Base-by-base conservation (phyloP, 2,329 filamentous ascomycete species). In the Xylogone sp. region DNA sequence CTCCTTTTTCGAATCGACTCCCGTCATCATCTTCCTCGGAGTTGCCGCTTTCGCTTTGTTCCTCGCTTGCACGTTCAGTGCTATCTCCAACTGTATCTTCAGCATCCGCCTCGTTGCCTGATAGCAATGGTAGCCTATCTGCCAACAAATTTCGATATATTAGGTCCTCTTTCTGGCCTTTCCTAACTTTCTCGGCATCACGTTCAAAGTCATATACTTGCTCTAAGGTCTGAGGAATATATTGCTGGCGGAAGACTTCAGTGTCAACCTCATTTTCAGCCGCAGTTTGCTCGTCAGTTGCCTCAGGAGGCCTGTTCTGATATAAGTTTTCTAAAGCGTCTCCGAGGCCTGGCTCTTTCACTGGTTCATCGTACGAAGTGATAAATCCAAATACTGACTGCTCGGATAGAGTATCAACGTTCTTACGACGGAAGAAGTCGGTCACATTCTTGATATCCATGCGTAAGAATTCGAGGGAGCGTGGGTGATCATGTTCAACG, bases 361-460 rank as follows among this genome's bases (percentile, higher is more conserved):
- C 74, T 7, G 78, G 75, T 0, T 83, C 86, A 9, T 83, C 74
- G 0, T 77, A 65, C 0, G 77, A 71, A 0, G 84, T 90, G 64
- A 97, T 84, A 69, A 96, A 97, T 59, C 86, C 81, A 71, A 95
- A 99, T 10, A 91, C 76, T n/a, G 79, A 75, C 27, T 87, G 83
- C 68, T 97, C 93, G 1, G 85, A 73, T 2, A 99, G 76, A 0
- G 83, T 87, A 55, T 95, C 84, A 2, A 97, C 90, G 42, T 87
- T 87, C 68, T 96, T 87, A 19, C 88, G 81, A 24, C 84, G 78
- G 81, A 97, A 99, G 72, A 96, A 99, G 68, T 96, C 90, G 20
- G 84, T 87, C 1, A 96, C 84, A 65, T 99, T 99, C 77, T 97
- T 97, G 71, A 99, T 91, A 66, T 99, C 94, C 92, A 97, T 97